Conservation (phyloP, 331 rosid genomes). For the Arachis monticola region DNA sequence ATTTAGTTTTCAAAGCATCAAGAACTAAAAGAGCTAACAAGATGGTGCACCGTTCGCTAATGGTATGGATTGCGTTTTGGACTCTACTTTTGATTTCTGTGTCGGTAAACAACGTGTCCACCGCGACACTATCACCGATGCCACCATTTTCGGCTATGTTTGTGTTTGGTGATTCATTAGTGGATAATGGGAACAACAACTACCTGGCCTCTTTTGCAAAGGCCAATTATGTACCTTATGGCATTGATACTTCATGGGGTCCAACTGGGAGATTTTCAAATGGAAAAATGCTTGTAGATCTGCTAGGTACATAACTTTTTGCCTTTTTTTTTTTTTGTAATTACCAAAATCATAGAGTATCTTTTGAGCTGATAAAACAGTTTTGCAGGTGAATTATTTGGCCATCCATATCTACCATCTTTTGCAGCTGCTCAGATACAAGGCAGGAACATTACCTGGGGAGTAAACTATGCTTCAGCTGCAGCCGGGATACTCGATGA, state of each 20-base stretch:
- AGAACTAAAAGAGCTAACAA: not conserved
- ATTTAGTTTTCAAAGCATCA: not conserved
- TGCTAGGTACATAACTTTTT: conserved; percentile 39
- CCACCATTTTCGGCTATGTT: conserved; percentile 44
- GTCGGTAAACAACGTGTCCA: not conserved
- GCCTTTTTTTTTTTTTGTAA: not conserved
- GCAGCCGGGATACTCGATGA: conserved; percentile 45
- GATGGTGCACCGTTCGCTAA: not conserved
- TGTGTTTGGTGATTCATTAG: conserved; percentile 57
- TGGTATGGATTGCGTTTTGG: conserved; percentile 29
- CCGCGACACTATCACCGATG: not conserved
- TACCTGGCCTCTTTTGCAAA: conserved; percentile 40
- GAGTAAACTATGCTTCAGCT: conserved; percentile 51
- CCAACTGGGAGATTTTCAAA: conserved; percentile 49
- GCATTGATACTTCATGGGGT: conserved; percentile 41
- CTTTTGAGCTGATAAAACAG: conserved; percentile 21
- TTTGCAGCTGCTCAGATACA: conserved; percentile 12
- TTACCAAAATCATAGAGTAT: not conserved
- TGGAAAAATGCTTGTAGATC: conserved; percentile 41
- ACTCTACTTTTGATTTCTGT: conserved; percentile 28
- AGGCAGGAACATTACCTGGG: conserved; percentile 18
- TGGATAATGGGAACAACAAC: conserved; percentile 51
- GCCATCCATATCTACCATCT: conserved; percentile 48
- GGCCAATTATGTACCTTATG: conserved; percentile 48
- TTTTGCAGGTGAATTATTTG: conserved; percentile 41